Evolutionary conservation across 345 rosid species (phyloP).

Genomic region (Lepidium africanum): DNA sequence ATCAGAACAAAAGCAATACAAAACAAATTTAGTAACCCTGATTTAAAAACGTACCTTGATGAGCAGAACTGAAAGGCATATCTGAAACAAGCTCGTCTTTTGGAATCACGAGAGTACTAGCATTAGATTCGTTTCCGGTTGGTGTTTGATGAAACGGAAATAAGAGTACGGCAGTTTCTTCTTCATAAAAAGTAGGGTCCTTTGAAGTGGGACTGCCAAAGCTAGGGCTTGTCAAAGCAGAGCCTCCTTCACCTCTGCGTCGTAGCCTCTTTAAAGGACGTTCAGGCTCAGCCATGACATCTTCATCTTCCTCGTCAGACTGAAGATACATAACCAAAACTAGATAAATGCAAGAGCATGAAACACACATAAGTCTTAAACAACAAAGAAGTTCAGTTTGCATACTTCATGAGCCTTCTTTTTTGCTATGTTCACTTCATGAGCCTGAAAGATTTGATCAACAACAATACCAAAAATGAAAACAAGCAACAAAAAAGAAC

Average conservation of each 20-base stretch:
- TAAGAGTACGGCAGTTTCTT: not conserved
- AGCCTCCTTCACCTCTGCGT: constrained; percentile 44
- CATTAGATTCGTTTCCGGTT: not conserved
- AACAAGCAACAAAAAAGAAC: not conserved
- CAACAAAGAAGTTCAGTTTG: not conserved
- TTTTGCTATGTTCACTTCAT: constrained; percentile 25
- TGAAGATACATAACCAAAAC: not conserved
- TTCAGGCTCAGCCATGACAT: constrained; percentile 32
- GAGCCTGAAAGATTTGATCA: constrained; percentile 31
- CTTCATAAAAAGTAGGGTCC: constrained; percentile 31
- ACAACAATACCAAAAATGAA: not conserved
- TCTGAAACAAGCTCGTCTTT: constrained; percentile 8
- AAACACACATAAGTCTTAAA: not conserved
- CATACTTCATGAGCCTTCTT: constrained; percentile 36
- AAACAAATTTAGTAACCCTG: not conserved
- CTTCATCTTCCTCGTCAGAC: constrained; percentile 18
- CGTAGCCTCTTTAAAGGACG: constrained; percentile 72
- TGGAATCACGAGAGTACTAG: not conserved
- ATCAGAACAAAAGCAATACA: constrained; percentile 1
- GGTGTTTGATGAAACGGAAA: constrained; percentile 10
- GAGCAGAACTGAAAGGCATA: constrained; percentile 17
- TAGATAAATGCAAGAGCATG: not conserved
- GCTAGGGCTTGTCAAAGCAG: constrained; percentile 17
- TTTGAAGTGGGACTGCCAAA: constrained; percentile 21
- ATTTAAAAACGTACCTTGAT: not conserved